Base-by-base conservation (phyloP, 2,329 filamentous ascomycete species). In the Fusarium staphyleae region DNA sequence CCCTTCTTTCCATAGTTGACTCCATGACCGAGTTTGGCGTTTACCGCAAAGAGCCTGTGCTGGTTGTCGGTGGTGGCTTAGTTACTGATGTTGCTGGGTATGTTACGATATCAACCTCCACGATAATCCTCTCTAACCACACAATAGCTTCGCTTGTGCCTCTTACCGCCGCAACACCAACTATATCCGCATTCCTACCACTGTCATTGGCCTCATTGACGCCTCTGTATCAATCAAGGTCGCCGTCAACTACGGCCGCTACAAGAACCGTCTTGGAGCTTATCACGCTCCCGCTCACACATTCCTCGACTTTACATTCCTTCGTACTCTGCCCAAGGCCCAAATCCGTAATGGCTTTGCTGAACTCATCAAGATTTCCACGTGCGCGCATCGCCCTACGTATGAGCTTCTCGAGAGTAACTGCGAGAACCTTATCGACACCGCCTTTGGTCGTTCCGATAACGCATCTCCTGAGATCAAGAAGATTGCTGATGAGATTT, bases 211-310 rank as follows among this genome's bases (percentile, higher is more conserved):
- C 9, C 77, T 91, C 40, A 90, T 90, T 55, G 88, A 91, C 67
- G 88, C 88, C 3, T 88, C 86, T 14, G 88, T 90, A 43, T 88
- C 84, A 29, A 90, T 90, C 77, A 90, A 90, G 69, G 87, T 90
- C n/a, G 88, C 86, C 11, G 87, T 90, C 66, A 90, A 90, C 76
- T 89, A 90, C 66, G 87, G 86, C 69, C 84, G 86, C 70, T 88
- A 89, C 78, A 90, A 90, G 79, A 90, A 90, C 74, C 80, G 87
- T 11, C 80, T 90, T 0, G 87, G 87, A 22, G 87, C 87, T 4
- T 90, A 90, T 69, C 87, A 90, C 66, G 87, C 87, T 0, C 87
- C 88, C 0, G 79, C 84, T 40, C 85, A 88, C 68, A 90, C 87
- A 1, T 89, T 90, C 76, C 81, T 90, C 37, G 87, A 90, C 70